Base-by-base conservation (phyloP, 208 protist species). In the Trypanosoma vivax region DNA sequence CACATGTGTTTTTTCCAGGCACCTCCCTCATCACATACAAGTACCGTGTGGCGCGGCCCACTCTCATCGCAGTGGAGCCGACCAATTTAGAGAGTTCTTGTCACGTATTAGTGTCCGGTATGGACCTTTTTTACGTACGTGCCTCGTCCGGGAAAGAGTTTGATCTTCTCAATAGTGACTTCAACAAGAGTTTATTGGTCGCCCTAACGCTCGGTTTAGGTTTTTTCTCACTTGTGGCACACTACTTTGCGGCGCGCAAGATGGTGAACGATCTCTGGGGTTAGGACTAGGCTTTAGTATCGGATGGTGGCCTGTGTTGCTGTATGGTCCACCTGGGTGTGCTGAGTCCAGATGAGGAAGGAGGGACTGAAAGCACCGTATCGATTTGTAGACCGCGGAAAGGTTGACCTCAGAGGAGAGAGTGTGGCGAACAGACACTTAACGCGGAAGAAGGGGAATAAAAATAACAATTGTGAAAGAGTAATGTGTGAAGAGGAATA, bases 81-180 rank as follows among this genome's bases (percentile, higher is more conserved):
- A 94, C 84, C 4, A 55, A 68, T 31, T 59, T 96, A 18, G 88
- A 96, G 62, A 92, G 81, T 69, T 92, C 85, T 24, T 83, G 73
- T 48, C 82, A 93, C 53, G 74, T 96, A 2, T 24, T 92, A 9
- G 85, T 92, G 1, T 65, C 75, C 0, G 90, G 90, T 11, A 58
- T 92, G 3, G 90, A 96, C 50, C 37, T 95, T 11, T 96, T 95
- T 67, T 96, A 93, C 70, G 84, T 89, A 29, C 83, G 90, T 29
- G 67, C 76, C 16, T 70, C 74, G 19, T 86, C 87, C 0, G 86
- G 86, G 18, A 96, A 96, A 61, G 74, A 83, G 30, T 96, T 95
- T 58, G 90, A 96, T 48, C 50, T 95, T 18, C 75, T 96, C 7
- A 93, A 94, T 62, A 90, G 76, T 45, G 90, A 95, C 54, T 96